These are phyloP conservation scores for Epichloe bromicola DNA, from an alignment of 2,329 filamentous ascomycete species.

Conservation along the genomic window DNA sequence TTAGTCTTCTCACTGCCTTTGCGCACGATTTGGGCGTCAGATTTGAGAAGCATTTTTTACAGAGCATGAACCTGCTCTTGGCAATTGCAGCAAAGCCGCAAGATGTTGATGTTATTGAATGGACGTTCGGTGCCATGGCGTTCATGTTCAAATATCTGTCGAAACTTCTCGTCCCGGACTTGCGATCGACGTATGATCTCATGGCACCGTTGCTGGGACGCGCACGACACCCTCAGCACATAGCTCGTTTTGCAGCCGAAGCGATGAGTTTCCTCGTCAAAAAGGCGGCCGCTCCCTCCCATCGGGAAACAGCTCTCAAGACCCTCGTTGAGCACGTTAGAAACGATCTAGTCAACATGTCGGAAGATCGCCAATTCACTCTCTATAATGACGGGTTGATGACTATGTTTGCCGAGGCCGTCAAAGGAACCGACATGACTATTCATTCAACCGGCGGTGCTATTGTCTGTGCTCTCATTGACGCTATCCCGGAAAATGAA, in stretches of 20 bases:
- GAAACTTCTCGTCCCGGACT: conserved; percentile 69
- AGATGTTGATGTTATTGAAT: conserved; percentile 85
- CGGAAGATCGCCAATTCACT: conserved; percentile 42
- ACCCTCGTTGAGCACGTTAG: conserved; percentile 61
- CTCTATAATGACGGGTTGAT: conserved; percentile 81
- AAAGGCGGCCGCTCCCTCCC: conserved; percentile 69
- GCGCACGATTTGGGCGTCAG: conserved; percentile 81
- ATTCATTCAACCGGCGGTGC: conserved; percentile 47
- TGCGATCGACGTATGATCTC: conserved; percentile 72
- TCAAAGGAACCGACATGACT: conserved; percentile 46
- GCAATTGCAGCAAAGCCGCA: conserved; percentile 65
- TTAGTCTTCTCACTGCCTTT: conserved; percentile 82
- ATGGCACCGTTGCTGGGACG: conserved; percentile 78
- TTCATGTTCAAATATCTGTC: conserved; percentile 98
- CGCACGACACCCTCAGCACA: conserved; percentile 68
- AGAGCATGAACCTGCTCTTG: conserved; percentile 61
- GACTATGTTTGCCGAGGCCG: conserved; percentile 79
- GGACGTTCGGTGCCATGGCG: conserved; percentile 87
- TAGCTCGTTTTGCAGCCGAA: conserved; percentile 86
- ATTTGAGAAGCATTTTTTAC: conserved; percentile 80
- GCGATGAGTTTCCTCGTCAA: conserved; percentile 87
- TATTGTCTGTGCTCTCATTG: conserved; percentile 39
- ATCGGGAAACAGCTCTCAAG: conserved; percentile 59
- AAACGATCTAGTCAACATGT: conserved; percentile 46
- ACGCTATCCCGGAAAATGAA: conserved; percentile 36